A percentile compares a stretch with the other conserved stretches of the same genome.
These are phyloP conservation scores for Hagleromyces aurorensis DNA, from an alignment of 805 yeast species.

Conservation along the genomic window DNA sequence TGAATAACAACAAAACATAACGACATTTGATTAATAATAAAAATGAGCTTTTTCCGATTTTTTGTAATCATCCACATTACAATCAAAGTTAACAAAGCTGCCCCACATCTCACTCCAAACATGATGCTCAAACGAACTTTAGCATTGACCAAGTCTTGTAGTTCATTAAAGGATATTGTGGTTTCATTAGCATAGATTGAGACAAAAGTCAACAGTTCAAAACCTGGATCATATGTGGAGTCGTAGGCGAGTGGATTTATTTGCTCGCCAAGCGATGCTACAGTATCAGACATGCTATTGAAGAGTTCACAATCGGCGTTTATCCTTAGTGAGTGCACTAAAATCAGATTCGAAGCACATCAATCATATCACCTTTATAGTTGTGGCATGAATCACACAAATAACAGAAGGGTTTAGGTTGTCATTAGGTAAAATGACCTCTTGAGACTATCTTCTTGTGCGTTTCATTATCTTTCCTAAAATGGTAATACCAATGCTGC, in stretches of 20 bases:
- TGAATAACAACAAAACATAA: constrained; percentile 50
- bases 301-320: too few species aligned
- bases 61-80: constrained; percentile 42
- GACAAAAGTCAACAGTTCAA: constrained; percentile 33
- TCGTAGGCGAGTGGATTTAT: constrained; percentile 14
- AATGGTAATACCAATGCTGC: too few species aligned
- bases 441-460: too few species aligned
- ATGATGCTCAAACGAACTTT: constrained; percentile 37
- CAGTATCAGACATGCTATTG: too few species aligned
- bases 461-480: too few species aligned
- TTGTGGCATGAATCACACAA: too few species aligned
- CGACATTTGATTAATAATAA: constrained; percentile 59
- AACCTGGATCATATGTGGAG: constrained; percentile 21
- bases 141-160: constrained; percentile 34
- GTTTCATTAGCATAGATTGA: constrained; percentile 35
- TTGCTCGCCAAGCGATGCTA: not conserved
- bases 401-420: too few species aligned
- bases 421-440: too few species aligned
- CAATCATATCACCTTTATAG: too few species aligned
- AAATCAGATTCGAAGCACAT: too few species aligned
- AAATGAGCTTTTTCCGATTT: constrained; percentile 58
- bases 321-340: too few species aligned
- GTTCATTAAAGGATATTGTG: constrained; percentile 33
- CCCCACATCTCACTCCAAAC: constrained; percentile 53
- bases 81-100: constrained; percentile 40